phyloP scores from a whole-genome alignment of 2,329 filamentous ascomycete genomes.

The Fusarium annulatum region DNA sequence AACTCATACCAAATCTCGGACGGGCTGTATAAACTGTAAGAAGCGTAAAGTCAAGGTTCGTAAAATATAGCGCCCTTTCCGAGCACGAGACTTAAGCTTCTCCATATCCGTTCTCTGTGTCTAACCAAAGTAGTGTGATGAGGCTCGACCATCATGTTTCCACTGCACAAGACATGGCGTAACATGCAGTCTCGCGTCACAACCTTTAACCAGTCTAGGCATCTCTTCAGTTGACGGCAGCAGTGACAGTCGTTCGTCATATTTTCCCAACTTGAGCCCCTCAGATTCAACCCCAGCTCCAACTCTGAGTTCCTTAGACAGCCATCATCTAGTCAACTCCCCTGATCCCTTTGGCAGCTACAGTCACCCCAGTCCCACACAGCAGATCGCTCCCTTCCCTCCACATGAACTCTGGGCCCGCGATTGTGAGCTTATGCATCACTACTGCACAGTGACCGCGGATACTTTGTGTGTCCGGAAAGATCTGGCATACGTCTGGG shows the following conservation, averaged over 20 bases:
- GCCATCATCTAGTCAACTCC: slow-evolving; percentile 6
- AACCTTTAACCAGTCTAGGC: background rate
- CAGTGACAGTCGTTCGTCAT: background rate
- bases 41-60: slow-evolving; percentile 50
- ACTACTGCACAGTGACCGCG: slow-evolving; percentile 45
- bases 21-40: slow-evolving; percentile 48
- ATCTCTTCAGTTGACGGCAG: background rate
- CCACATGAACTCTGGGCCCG: slow-evolving; percentile 37
- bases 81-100: background rate
- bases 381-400: slow-evolving; percentile 41
- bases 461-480: slow-evolving; percentile 35
- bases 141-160: slow-evolving; percentile 45
- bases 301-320: slow-evolving; percentile 10
- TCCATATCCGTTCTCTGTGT: background rate
- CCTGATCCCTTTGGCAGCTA: slow-evolving; percentile 4
- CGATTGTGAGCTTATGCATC: slow-evolving; percentile 48
- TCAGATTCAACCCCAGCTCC: slow-evolving; percentile 8
- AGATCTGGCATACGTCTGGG: slow-evolving; percentile 46
- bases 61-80: background rate
- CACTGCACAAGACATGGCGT: slow-evolving; percentile 47
- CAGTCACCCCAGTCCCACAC: slow-evolving; percentile 20
- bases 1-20: slow-evolving; percentile 50
- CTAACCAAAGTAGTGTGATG: slow-evolving; percentile 42
- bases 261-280: slow-evolving; percentile 29
- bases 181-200: slow-evolving; percentile 43